Base-by-base conservation (phyloP, 2,329 filamentous ascomycete genomes). In the Bipolaris gigantea region DNA sequence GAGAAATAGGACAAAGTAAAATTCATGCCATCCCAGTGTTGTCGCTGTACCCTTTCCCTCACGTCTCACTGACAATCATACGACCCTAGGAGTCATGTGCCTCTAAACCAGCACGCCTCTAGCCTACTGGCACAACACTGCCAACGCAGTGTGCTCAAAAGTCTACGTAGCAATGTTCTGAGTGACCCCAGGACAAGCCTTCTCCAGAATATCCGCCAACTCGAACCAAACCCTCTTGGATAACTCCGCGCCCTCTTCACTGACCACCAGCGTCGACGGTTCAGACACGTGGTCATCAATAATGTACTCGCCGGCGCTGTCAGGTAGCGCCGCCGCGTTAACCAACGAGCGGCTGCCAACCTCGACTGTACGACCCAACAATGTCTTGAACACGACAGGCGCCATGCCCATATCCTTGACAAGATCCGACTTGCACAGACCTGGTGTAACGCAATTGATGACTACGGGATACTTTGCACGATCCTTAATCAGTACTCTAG, bases 331-430 rank as follows among this genome's bases (percentile, higher is more conserved):
- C 6, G 65, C 73, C 1, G 68, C 73, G 53, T 72, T 58, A 1
- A 77, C 73, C 19, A 77, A 55, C 1, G 69, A 75, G n/a, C 75
- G 56, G 5, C 62, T 63, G 0, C 76, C 76, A 7, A 73, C 72
- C 53, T 76, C 75, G 0, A 69, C 70, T 5, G 65, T 71, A 4
- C 75, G 59, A 3, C 66, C 73, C n/a, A 69, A 49, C 10, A 61
- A 18, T 13, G 48, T 18, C 46, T 59, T 57, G 19, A 65, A 35
- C 8, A 60, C 30, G 8, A 46, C 38, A 2, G 62, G 33, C 3
- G 36, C 53, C 23, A 56, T 48, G 2, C 56, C 54, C 32, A 39
- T 32, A 11, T 56, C 56, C 21, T 57, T 50, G 25, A 55, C 35
- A 9, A 61, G 18, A n/a, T 56, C 49, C 1, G 54, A 54, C 27